Evolutionary conservation across 352 stramenopile species (phyloP).

Genomic region (Phytopythium oedochilum): DNA sequence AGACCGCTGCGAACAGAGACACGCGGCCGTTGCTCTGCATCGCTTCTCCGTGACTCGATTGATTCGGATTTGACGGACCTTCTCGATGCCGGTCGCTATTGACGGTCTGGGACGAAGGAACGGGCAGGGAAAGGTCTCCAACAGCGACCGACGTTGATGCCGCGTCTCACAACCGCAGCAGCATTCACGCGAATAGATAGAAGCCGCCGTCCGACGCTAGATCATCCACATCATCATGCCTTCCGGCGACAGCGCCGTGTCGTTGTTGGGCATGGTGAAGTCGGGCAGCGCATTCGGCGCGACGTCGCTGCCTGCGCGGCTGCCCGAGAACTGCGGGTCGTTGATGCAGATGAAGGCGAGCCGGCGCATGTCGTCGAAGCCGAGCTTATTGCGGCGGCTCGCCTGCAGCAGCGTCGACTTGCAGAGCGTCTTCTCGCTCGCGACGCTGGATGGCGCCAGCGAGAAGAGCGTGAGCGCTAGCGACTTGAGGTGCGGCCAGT

Average conservation of each 20-base stretch:
- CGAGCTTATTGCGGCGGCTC: slow-evolving; percentile 67
- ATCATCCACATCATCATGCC: slow-evolving; percentile 90
- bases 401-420: slow-evolving; percentile 60
- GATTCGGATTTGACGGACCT: too few species aligned
- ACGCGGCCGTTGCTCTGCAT: background rate
- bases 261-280: slow-evolving; percentile 50
- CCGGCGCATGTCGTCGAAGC: slow-evolving; percentile 67
- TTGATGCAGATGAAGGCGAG: slow-evolving; percentile 83
- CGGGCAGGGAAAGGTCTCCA: too few species aligned
- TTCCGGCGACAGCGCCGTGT: slow-evolving; percentile 61
- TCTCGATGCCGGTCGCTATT: background rate
- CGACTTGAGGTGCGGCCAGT: slow-evolving; percentile 76
- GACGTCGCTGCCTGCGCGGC: slow-evolving; percentile 35
- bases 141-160: too few species aligned
- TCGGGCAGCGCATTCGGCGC: slow-evolving; percentile 58
- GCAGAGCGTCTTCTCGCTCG: slow-evolving; percentile 66
- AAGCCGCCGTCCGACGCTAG: slow-evolving; percentile 12
- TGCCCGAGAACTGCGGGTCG: slow-evolving; percentile 63
- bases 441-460: slow-evolving; percentile 63
- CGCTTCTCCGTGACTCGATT: too few species aligned
- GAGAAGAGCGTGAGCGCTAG: slow-evolving; percentile 77
- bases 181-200: background rate
- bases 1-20: background rate
- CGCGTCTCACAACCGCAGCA: too few species aligned
- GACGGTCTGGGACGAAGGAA: background rate